These are phyloP conservation scores for Exophiala aquamarina DNA, from an alignment of 2,329 filamentous ascomycete species.

Conservation along the genomic window DNA sequence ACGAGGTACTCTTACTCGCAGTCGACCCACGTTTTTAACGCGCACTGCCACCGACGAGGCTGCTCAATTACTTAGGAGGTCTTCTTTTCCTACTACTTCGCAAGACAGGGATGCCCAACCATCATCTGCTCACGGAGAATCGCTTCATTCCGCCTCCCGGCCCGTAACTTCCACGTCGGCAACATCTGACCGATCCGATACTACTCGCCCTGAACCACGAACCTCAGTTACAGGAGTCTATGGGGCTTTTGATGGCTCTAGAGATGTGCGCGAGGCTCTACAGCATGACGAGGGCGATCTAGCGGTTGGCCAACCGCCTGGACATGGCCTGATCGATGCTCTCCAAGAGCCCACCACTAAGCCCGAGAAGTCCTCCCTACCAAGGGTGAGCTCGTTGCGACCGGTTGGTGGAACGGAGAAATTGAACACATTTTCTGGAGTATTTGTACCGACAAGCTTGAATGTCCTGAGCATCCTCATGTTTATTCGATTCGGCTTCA, in stretches of 20 bases:
- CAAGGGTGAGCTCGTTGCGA: conserved; percentile 3
- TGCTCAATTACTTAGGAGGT: conserved; percentile 44
- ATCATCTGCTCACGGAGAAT: conserved; percentile 7
- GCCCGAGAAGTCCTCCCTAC: conserved; percentile 9
- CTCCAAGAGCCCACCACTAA: background rate
- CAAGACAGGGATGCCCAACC: conserved; percentile 10
- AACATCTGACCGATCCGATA: conserved; percentile 1
- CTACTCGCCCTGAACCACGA: background rate
- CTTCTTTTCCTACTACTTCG: conserved; percentile 25
- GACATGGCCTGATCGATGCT: background rate
- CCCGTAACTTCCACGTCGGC: conserved; percentile 11
- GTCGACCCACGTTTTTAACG: conserved; percentile 45
- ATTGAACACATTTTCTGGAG: conserved; percentile 73
- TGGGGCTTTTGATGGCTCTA: conserved; percentile 16
- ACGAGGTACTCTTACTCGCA: conserved; percentile 24
- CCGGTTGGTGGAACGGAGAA: conserved; percentile 52
- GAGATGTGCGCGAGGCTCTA: background rate
- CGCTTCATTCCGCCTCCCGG: conserved; percentile 8
- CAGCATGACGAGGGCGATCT: background rate
- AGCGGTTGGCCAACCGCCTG: background rate
- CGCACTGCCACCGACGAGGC: conserved; percentile 46
- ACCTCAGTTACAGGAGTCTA: conserved; percentile 8
- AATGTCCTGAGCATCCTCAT: conserved; percentile 90
- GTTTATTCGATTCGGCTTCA: conserved; percentile 85
- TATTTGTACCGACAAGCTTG: conserved; percentile 84